Base-by-base conservation (phyloP, 2,329 filamentous ascomycete species). In the Rasamsonia emersonii region DNA sequence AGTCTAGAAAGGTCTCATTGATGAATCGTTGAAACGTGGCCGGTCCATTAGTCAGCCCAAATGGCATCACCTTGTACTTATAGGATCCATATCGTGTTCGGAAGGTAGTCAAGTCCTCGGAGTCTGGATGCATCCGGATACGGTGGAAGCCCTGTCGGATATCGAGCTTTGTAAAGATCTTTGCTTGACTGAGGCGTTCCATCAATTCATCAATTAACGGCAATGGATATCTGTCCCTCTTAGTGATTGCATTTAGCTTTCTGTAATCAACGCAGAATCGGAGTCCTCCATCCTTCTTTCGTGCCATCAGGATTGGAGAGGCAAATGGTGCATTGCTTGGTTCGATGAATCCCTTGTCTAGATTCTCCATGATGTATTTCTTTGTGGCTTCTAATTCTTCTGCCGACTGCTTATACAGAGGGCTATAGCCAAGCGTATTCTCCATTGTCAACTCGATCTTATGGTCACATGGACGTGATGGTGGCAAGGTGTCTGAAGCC, bases 1-100 rank as follows among this genome's bases (percentile, higher is more conserved):
- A 36, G 2, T 38, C 33, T 2, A 19, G 11, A 4, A 37, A 26
- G 5, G 27, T 25, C 3, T 28, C 3, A 18, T 37, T 37, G 9
- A 37, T 33, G 3, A 27, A 45, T 1, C 24, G 19, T 16, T 46
- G 31, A 18, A 47, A 48, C 0, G 35, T 43, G 1, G 36, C 26
- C 11, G 36, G 38, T 2, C 32, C 28, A 18, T 46, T 43, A 1
- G 30, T 27, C 4, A 49, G 18, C 3, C 51, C 32, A 42, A 58
- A 55, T 1, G 39, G 40, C 30, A 47, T 53, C 2, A 56, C 41
- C 13, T 36, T 11, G 18, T 50, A 56, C 30, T 58, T 32, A 35
- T 42, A 57, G 2, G 46, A 35, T 9, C 44, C 36, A 30, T 44
- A 54, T 18, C 34, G 18, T 2, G 29, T 46, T 2, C 25, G 10